Conservation (phyloP, 2,329 filamentous ascomycete species). For the Ustilaginoidea virens region DNA sequence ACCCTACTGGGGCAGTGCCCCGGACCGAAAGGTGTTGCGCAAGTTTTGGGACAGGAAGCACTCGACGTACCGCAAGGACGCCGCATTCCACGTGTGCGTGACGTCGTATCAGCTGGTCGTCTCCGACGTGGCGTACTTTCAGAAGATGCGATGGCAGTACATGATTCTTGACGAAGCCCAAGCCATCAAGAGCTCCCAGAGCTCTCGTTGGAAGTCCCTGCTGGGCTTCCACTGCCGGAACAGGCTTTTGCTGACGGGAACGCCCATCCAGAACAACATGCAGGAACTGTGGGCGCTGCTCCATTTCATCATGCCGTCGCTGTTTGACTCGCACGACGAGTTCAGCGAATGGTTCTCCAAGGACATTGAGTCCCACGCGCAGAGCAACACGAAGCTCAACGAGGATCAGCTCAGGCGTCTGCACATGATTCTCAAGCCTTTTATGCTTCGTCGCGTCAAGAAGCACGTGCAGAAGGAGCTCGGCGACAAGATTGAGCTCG, state of each 20-base stretch:
- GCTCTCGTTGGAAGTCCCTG: constrained; percentile 91
- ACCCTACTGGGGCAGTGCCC: constrained; percentile 92
- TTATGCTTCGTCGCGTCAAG: constrained; percentile 99
- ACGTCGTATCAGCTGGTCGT: constrained; percentile 97
- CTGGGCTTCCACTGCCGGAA: constrained; percentile 93
- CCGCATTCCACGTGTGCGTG: constrained; percentile 87
- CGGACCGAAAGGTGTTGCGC: constrained; percentile 85
- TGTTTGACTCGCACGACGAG: constrained; percentile 89
- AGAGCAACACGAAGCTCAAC: constrained; percentile 98
- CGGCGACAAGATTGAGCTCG: constrained; percentile 94
- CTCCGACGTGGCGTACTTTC: constrained; percentile 90
- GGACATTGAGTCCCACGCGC: constrained; percentile 93
- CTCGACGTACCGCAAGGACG: constrained; percentile 84
- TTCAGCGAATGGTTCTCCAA: constrained; percentile 93
- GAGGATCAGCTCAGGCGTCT: constrained; percentile 93
- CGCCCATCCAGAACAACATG: constrained; percentile 99
- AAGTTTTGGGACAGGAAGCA: constrained; percentile 99
- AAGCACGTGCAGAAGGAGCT: constrained; percentile 99
- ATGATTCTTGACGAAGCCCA: constrained; percentile 99
- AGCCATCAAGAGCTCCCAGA: constrained; percentile 95
- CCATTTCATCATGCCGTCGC: constrained; percentile 99
- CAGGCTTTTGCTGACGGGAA: constrained; percentile 82
- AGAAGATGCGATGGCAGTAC: constrained; percentile 99
- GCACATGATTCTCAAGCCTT: constrained; percentile 98
- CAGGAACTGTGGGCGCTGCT: constrained; percentile 94